phyloP scores from a whole-genome alignment of 257 asterid genomes.

The Nicotiana attenuata region DNA sequence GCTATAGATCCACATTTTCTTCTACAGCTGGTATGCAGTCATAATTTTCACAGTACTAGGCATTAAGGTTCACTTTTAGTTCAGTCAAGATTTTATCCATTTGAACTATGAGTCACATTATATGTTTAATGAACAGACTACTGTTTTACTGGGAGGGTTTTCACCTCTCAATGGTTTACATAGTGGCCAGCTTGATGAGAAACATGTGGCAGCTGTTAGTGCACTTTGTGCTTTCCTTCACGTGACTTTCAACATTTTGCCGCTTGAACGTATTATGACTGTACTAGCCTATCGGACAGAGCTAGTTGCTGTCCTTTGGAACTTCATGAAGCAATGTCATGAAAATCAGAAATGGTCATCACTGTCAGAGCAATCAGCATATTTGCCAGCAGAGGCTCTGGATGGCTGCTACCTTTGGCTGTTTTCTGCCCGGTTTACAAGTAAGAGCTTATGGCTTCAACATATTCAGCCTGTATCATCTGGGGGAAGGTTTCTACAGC shows the following conservation, averaged over 20 bases:
- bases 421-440: slow-evolving; percentile 96
- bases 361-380: slow-evolving; percentile 60
- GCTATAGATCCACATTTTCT: slow-evolving; percentile 75
- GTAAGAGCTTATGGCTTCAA: slow-evolving; percentile 40
- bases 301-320: slow-evolving; percentile 80
- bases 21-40: slow-evolving; percentile 62
- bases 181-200: slow-evolving; percentile 42
- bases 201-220: slow-evolving; percentile 71
- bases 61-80: not conserved
- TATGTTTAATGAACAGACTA: slow-evolving; percentile 50
- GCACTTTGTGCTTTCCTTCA: slow-evolving; percentile 88
- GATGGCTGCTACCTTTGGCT: slow-evolving; percentile 83
- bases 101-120: slow-evolving; percentile 6
- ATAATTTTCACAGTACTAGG: not conserved
- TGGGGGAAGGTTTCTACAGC: slow-evolving; percentile 12
- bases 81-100: slow-evolving; percentile 10
- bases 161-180: slow-evolving; percentile 34
- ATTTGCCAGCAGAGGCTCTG: slow-evolving; percentile 65
- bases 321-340: slow-evolving; percentile 79
- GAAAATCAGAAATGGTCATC: slow-evolving; percentile 71
- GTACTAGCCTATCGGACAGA: slow-evolving; percentile 90
- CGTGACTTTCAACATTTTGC: slow-evolving; percentile 67
- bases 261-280: slow-evolving; percentile 85
- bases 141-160: slow-evolving; percentile 57
- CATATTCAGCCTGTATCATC: slow-evolving; percentile 2